These are phyloP conservation scores for Ustilago cynodontis DNA, from an alignment of 1,284 basidiomycete species.

Conservation along the genomic window DNA sequence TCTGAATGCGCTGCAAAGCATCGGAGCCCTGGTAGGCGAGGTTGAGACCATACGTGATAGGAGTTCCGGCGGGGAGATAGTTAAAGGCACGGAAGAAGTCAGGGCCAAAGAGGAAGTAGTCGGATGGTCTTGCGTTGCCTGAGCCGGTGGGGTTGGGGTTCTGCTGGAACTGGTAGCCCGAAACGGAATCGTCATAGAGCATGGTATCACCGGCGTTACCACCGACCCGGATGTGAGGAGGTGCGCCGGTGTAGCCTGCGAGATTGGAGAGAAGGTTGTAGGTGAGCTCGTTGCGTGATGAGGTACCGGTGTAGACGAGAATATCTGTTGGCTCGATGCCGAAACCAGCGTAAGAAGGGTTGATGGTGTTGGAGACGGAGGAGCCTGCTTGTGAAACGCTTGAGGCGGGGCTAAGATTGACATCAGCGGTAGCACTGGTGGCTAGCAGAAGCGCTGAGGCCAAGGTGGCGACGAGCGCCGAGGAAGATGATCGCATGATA, in stretches of 20 bases:
- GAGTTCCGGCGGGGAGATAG: slow-evolving; percentile 45
- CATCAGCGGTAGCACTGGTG: slow-evolving; percentile 12
- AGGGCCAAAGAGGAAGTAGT: slow-evolving; percentile 45
- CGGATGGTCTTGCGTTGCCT: slow-evolving; percentile 28
- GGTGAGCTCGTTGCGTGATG: slow-evolving; percentile 49
- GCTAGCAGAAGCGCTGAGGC: slow-evolving; percentile 32
- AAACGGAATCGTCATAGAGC: slow-evolving; percentile 38
- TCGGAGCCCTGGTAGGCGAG: slow-evolving; percentile 53
- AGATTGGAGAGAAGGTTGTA: slow-evolving; percentile 55
- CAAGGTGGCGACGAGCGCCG: slow-evolving; percentile 39
- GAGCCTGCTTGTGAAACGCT: slow-evolving; percentile 25
- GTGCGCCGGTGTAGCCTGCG: slow-evolving; percentile 55
- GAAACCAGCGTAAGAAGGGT: slow-evolving; percentile 56
- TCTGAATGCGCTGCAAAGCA: slow-evolving; percentile 33
- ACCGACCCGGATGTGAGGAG: slow-evolving; percentile 57
- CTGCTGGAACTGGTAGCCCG: slow-evolving; percentile 19
- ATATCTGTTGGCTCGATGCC: slow-evolving; percentile 62
- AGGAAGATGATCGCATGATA: slow-evolving; percentile 27
- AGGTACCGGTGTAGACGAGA: slow-evolving; percentile 50
- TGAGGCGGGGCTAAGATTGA: slow-evolving; percentile 34
- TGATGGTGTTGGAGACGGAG: slow-evolving; percentile 49
- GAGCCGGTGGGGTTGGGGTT: slow-evolving; percentile 39
- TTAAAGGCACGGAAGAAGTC: slow-evolving; percentile 50
- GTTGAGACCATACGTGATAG: slow-evolving; percentile 60
- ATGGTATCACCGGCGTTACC: slow-evolving; percentile 58